Evolutionary conservation across 345 rosid genomes (phyloP).

Genomic region (Turritis glabra): DNA sequence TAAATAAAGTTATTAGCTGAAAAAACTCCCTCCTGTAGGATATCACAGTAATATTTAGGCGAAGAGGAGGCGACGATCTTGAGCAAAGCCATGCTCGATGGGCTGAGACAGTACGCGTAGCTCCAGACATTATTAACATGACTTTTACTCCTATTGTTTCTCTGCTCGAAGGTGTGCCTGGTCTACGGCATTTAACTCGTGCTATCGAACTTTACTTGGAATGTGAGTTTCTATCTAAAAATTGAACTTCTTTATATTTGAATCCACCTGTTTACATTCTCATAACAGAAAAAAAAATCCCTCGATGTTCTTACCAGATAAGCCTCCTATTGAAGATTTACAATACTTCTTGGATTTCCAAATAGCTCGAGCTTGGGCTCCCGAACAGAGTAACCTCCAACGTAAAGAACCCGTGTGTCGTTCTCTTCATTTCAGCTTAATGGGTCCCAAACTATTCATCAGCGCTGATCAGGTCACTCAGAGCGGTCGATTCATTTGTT

Average conservation of each 20-base stretch:
- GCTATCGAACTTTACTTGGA: constrained; percentile 89
- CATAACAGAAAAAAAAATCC: neutral
- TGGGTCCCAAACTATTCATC: constrained; percentile 98
- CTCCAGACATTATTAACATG: constrained; percentile 97
- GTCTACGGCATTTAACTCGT: constrained; percentile 76
- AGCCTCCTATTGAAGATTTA: constrained; percentile 95
- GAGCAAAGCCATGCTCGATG: constrained; percentile 93
- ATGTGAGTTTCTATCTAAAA: constrained; percentile 57
- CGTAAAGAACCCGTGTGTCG: constrained; percentile 88
- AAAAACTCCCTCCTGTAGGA: constrained; percentile 72
- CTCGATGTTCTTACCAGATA: constrained; percentile 51
- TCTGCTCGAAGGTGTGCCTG: constrained; percentile 89
- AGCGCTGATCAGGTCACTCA: constrained; percentile 83
- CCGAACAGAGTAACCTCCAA: constrained; percentile 83
- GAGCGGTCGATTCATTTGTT: neutral
- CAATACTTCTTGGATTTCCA: constrained; percentile 95
- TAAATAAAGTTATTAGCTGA: constrained; percentile 22
- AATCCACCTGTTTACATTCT: neutral
- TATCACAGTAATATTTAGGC: constrained; percentile 92
- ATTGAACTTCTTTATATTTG: neutral
- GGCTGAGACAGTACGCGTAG: constrained; percentile 71
- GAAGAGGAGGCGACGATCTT: constrained; percentile 99
- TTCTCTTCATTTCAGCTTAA: constrained; percentile 95
- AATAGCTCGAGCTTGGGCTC: constrained; percentile 90
- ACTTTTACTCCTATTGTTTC: constrained; percentile 82